Evolutionary conservation across 2,329 filamentous ascomycete species (phyloP).

Genomic region (Colletotrichum truncatum): DNA sequence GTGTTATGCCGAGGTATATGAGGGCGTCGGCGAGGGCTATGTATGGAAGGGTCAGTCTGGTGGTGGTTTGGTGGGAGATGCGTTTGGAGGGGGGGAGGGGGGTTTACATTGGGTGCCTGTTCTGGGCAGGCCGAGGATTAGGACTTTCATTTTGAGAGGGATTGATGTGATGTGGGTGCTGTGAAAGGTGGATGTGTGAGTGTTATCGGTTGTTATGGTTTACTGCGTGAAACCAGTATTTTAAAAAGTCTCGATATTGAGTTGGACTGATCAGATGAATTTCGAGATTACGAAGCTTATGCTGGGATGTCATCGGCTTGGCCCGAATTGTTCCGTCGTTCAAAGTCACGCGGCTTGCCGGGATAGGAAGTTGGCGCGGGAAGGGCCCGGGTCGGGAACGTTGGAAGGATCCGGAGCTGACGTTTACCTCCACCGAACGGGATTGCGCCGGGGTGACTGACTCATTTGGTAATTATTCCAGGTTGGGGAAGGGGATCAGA

Average conservation of each 20-base stretch:
- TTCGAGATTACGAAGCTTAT: background rate
- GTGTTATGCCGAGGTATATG: slow-evolving; percentile 37
- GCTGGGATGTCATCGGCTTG: background rate
- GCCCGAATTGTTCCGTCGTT: background rate
- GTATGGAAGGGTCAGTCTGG: background rate
- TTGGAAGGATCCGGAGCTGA: no score
- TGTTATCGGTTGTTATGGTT: background rate
- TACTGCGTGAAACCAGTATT: background rate
- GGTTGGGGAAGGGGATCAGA: no score
- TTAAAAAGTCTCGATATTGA: background rate
- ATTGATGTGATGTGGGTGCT: background rate
- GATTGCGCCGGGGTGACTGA: no score
- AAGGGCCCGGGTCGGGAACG: background rate
- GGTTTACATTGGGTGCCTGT: slow-evolving; percentile 42
- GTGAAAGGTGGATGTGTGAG: background rate
- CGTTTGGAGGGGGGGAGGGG: background rate
- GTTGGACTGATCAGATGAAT: background rate
- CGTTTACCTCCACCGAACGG: no score
- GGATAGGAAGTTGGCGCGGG: slow-evolving; percentile 8
- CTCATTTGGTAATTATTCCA: no score
- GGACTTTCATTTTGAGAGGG: slow-evolving; percentile 38
- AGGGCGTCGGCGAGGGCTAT: slow-evolving; percentile 42
- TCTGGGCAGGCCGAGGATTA: slow-evolving; percentile 43
- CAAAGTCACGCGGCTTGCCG: background rate
- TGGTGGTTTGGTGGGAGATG: background rate